Evolutionary conservation across 768 basidiomycete genomes (phyloP).

Genomic region (Calocybe gangraenosa): DNA sequence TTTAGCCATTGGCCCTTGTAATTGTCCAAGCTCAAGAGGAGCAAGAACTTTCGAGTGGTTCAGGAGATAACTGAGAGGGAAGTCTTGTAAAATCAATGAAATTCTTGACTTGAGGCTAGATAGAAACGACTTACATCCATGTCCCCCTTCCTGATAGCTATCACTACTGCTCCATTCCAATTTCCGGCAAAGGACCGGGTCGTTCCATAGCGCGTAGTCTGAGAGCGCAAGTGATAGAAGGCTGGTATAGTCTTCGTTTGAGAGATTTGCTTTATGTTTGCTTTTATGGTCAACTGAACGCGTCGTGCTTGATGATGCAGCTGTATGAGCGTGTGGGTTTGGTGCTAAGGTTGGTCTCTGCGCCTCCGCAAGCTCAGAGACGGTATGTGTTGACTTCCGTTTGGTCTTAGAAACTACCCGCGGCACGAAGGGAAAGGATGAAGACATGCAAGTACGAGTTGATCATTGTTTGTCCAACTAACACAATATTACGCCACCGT

Average conservation of each 20-base stretch:
- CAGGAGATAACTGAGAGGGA: slow-evolving; percentile 55
- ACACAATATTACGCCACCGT: too few relatives aligned
- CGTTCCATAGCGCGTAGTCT: slow-evolving; percentile 63
- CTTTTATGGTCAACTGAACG: neutral
- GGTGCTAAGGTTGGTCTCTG: neutral
- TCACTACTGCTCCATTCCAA: slow-evolving; percentile 33
- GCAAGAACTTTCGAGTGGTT: slow-evolving; percentile 31
- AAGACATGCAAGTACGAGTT: slow-evolving; percentile 16
- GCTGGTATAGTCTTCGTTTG: slow-evolving; percentile 39
- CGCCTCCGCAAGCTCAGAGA: too few relatives aligned
- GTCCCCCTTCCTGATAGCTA: slow-evolving; percentile 5
- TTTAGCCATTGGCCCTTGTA: slow-evolving; percentile 51
- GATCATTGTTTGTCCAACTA: slow-evolving; percentile 7
- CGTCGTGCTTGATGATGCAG: neutral
- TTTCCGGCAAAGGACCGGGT: slow-evolving; percentile 48
- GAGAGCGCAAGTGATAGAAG: slow-evolving; percentile 63
- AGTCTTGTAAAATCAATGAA: slow-evolving; percentile 35
- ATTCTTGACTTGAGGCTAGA: slow-evolving; percentile 2
- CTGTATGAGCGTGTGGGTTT: neutral
- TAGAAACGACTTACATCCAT: slow-evolving; percentile 43
- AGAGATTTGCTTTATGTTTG: slow-evolving; percentile 6
- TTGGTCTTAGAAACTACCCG: slow-evolving; percentile 37
- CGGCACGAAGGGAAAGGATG: slow-evolving; percentile 42
- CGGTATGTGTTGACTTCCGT: slow-evolving; percentile 12
- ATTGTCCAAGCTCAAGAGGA: slow-evolving; percentile 22